These are phyloP conservation scores for Chlorociboria aeruginascens DNA, from an alignment of 495 filamentous ascomycete genomes.

Conservation along the genomic window DNA sequence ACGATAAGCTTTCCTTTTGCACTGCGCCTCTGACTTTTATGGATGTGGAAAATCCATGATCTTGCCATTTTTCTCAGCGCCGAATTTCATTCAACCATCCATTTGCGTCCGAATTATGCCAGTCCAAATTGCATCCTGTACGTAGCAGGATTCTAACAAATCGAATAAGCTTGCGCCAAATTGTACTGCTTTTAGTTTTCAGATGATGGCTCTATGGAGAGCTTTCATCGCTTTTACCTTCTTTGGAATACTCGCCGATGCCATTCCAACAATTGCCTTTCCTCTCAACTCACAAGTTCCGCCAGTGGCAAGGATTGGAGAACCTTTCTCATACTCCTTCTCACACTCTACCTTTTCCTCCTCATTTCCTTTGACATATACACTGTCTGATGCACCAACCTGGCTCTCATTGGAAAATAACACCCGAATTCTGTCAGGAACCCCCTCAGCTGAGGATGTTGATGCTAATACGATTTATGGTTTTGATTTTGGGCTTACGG, in stretches of 20 bases:
- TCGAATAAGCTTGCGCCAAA: no score
- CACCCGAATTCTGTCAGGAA: constrained; percentile 48
- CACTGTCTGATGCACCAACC: constrained; percentile 41
- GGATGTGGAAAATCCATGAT: no score
- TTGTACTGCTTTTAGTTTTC: background rate
- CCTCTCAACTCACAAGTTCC: constrained; percentile 63
- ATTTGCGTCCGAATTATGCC: background rate
- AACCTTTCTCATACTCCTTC: constrained; percentile 50
- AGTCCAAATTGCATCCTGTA: background rate
- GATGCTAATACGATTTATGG: constrained; percentile 36
- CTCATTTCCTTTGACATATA: constrained; percentile 40
- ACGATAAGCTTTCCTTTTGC: background rate
- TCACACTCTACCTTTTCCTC: constrained; percentile 50
- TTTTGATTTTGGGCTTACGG: constrained; percentile 39
- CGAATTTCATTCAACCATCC: background rate
- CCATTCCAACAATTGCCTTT: constrained; percentile 37
- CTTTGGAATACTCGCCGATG: constrained; percentile 2
- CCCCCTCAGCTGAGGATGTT: constrained; percentile 36
- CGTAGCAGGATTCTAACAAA: no score
- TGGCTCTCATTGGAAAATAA: constrained; percentile 52
- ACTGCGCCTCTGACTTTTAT: background rate
- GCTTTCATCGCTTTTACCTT: background rate
- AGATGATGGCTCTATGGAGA: background rate
- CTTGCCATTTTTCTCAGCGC: no score
- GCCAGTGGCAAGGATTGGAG: constrained; percentile 49